phyloP scores from a whole-genome alignment of 306 rosid species.

The Prunus dulcis region DNA sequence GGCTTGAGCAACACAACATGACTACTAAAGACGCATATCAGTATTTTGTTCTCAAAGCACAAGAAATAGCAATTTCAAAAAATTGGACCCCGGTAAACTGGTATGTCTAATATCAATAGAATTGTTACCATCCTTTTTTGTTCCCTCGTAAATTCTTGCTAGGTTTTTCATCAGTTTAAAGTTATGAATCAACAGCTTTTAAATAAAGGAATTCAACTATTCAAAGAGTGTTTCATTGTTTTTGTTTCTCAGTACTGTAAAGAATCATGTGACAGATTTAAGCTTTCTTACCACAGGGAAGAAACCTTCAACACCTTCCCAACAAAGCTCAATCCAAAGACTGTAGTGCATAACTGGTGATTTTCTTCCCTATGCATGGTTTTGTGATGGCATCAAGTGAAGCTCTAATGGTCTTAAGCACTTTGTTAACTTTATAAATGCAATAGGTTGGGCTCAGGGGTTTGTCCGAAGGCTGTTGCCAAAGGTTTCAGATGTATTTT shows the following conservation, averaged over 20 bases:
- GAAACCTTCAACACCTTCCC: conserved; percentile 87
- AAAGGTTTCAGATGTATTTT: conserved; percentile 91
- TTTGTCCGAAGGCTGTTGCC: conserved; percentile 82
- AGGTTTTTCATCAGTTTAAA: not conserved
- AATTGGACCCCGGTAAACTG: conserved; percentile 94
- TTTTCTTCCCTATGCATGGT: conserved; percentile 25
- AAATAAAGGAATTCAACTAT: not conserved
- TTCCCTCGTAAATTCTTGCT: not conserved
- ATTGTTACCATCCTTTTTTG: not conserved
- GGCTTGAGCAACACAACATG: conserved; percentile 73
- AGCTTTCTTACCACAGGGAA: conserved; percentile 62
- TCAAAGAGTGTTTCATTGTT: not conserved
- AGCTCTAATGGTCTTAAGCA: conserved; percentile 15
- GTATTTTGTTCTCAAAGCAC: conserved; percentile 88
- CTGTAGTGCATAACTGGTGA: conserved; percentile 93
- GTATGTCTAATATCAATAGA: conserved; percentile 39
- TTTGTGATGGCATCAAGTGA: conserved; percentile 14
- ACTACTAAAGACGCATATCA: conserved; percentile 77
- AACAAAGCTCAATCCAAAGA: conserved; percentile 67
- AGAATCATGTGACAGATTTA: conserved; percentile 13
- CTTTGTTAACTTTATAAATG: not conserved
- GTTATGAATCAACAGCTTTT: not conserved
- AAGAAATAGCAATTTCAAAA: conserved; percentile 73
- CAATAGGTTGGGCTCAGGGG: conserved; percentile 77
- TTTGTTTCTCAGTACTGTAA: conserved; percentile 6